A percentile compares a stretch with the other conserved stretches of the same genome.
Evolutionary conservation across 1,139 yeast species (phyloP).

Genomic region (Arxiozyma slooffiae): DNA sequence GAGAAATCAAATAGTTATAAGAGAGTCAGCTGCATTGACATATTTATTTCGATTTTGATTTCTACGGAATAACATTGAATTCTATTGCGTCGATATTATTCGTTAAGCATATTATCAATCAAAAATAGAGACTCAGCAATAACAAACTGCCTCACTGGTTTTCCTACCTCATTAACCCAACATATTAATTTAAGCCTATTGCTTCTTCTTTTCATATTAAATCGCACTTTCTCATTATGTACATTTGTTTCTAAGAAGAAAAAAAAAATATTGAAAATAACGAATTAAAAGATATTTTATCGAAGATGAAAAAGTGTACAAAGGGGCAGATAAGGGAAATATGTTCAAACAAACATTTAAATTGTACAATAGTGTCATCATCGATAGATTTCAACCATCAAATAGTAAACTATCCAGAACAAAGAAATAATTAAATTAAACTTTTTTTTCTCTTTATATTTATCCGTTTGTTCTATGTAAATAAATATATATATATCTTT

Average conservation of each 20-base stretch:
- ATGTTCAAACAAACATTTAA: not conserved
- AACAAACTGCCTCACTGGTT: not conserved
- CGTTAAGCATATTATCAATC: too few species aligned
- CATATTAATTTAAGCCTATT: not conserved
- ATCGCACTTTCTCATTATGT: not conserved
- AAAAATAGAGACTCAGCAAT: not conserved
- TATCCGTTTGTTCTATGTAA: not conserved
- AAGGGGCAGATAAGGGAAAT: not conserved
- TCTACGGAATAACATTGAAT: not conserved
- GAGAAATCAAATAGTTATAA: too few species aligned
- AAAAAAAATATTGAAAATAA: too few species aligned
- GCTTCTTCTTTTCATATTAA: not conserved
- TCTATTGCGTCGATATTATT: not conserved
- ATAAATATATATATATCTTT: too few species aligned
- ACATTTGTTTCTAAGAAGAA: too few species aligned
- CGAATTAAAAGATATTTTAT: not conserved
- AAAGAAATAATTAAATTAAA: not conserved
- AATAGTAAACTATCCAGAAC: not conserved
- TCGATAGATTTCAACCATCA: not conserved
- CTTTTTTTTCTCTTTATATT: too few species aligned
- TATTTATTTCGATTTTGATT: not conserved
- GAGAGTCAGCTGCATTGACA: not conserved
- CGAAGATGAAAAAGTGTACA: too few species aligned
- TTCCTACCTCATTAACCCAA: not conserved
- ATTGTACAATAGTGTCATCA: not conserved